Evolutionary conservation across 1,139 yeast genomes (phyloP).

Genomic region (Ogataea hybrid): DNA sequence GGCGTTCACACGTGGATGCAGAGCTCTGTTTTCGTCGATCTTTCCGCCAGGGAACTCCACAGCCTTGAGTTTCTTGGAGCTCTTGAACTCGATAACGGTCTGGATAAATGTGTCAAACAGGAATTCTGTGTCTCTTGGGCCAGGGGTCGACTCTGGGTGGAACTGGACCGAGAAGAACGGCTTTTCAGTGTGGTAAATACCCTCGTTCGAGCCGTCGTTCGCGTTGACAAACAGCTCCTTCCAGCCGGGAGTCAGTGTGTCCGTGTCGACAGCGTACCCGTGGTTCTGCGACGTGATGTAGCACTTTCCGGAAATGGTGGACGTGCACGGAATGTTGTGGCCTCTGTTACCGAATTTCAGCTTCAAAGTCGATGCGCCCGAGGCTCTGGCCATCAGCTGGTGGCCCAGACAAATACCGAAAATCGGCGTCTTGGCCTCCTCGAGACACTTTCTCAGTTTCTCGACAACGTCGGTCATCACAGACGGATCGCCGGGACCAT

Average conservation of each 20-base stretch:
- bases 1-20: slow-evolving; percentile 75
- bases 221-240: slow-evolving; percentile 93
- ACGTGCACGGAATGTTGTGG: slow-evolving; percentile 97
- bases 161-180: slow-evolving; percentile 99
- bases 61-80: slow-evolving; percentile 55
- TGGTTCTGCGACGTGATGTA: slow-evolving; percentile 99
- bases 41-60: slow-evolving; percentile 91
- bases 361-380: slow-evolving; percentile 90
- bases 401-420: slow-evolving; percentile 99
- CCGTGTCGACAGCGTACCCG: slow-evolving; percentile 93
- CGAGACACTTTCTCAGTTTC: slow-evolving; percentile 55
- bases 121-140: slow-evolving; percentile 98
- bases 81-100: slow-evolving; percentile 66
- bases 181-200: slow-evolving; percentile 84
- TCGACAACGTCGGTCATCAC: slow-evolving; percentile 67
- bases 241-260: slow-evolving; percentile 78
- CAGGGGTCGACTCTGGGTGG: slow-evolving; percentile 99
- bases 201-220: slow-evolving; percentile 97
- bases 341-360: slow-evolving; percentile 99
- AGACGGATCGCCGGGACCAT: slow-evolving; percentile 99
- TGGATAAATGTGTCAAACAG: slow-evolving; percentile 90
- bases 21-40: slow-evolving; percentile 67
- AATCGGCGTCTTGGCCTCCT: slow-evolving; percentile 68
- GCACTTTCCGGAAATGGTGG: slow-evolving; percentile 91
- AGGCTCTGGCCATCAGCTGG: slow-evolving; percentile 92